A percentile compares a stretch with the other conserved stretches of the same genome.
These are phyloP conservation scores for Sclerotiophoma versabilis DNA, from an alignment of 2,329 filamentous ascomycete genomes.

Conservation along the genomic window DNA sequence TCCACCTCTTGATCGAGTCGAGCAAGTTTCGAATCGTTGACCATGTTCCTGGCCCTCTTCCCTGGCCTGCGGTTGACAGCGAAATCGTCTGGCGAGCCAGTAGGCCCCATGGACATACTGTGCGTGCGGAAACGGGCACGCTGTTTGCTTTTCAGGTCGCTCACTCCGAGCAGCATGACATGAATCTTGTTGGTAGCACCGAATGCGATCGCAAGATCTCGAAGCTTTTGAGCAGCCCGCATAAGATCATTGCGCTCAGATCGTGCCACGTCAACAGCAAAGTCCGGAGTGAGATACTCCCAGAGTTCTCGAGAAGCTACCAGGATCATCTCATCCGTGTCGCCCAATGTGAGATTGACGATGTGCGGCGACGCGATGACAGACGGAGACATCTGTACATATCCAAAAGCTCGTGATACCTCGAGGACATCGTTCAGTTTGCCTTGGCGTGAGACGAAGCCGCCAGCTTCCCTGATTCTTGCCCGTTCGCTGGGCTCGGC, in stretches of 20 bases:
- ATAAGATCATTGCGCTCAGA: slow-evolving; percentile 89
- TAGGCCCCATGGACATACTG: slow-evolving; percentile 84
- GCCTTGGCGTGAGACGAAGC: slow-evolving; percentile 93
- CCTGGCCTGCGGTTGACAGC: slow-evolving; percentile 65
- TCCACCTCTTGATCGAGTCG: slow-evolving; percentile 90
- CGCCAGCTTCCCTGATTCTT: slow-evolving; percentile 91
- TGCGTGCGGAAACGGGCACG: slow-evolving; percentile 77
- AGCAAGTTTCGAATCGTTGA: slow-evolving; percentile 85
- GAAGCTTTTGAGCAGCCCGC: slow-evolving; percentile 91
- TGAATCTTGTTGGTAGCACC: slow-evolving; percentile 94
- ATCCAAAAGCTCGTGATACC: slow-evolving; percentile 94
- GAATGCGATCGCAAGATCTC: slow-evolving; percentile 94
- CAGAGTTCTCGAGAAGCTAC: slow-evolving; percentile 92
- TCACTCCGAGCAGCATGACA: slow-evolving; percentile 97
- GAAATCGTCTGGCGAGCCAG: slow-evolving; percentile 75
- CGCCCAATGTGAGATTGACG: slow-evolving; percentile 76
- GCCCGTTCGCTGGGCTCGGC: slow-evolving; percentile 83
- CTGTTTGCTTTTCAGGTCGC: slow-evolving; percentile 86
- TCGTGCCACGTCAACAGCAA: slow-evolving; percentile 89
- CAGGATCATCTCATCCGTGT: slow-evolving; percentile 92
- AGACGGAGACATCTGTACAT: slow-evolving; percentile 88
- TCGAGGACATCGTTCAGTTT: slow-evolving; percentile 90
- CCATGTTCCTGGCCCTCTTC: slow-evolving; percentile 63
- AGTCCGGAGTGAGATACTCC: slow-evolving; percentile 89
- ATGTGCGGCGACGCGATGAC: slow-evolving; percentile 92